These are phyloP conservation scores for Panicum miliaceum DNA, from an alignment of 176 grass and related monocot species.

Conservation along the genomic window DNA sequence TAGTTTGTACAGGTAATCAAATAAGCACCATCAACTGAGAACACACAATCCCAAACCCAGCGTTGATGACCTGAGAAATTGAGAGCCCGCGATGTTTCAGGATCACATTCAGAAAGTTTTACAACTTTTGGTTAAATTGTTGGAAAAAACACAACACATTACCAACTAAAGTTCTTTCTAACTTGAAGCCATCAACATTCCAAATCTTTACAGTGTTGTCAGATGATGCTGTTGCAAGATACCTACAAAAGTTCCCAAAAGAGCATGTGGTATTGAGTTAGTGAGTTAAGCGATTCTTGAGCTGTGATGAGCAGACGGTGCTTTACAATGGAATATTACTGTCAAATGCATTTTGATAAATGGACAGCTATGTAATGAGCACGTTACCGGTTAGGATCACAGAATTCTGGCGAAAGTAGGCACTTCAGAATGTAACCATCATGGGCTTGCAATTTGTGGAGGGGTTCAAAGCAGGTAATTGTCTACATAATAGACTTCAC, in stretches of 20 bases:
- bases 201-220: constrained; percentile 97
- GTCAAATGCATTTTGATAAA: constrained; percentile 21
- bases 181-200: constrained; percentile 94
- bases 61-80: constrained; percentile 73
- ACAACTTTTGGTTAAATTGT: neutral
- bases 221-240: constrained; percentile 90
- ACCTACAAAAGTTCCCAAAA: constrained; percentile 56
- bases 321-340: neutral
- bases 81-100: neutral
- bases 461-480: constrained; percentile 33
- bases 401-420: constrained; percentile 90
- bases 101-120: neutral
- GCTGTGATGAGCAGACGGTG: neutral
- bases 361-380: neutral
- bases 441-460: constrained; percentile 84
- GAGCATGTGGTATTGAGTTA: no score
- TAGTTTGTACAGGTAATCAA: constrained; percentile 69
- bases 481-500: neutral
- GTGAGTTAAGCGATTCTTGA: neutral
- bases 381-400: constrained; percentile 75
- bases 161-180: constrained; percentile 85
- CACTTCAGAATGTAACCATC: constrained; percentile 77
- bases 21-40: constrained; percentile 93
- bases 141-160: constrained; percentile 17
- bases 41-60: constrained; percentile 96